Conservation (phyloP, 2,329 filamentous ascomycete species). For the Berkeleyomyces basicola region DNA sequence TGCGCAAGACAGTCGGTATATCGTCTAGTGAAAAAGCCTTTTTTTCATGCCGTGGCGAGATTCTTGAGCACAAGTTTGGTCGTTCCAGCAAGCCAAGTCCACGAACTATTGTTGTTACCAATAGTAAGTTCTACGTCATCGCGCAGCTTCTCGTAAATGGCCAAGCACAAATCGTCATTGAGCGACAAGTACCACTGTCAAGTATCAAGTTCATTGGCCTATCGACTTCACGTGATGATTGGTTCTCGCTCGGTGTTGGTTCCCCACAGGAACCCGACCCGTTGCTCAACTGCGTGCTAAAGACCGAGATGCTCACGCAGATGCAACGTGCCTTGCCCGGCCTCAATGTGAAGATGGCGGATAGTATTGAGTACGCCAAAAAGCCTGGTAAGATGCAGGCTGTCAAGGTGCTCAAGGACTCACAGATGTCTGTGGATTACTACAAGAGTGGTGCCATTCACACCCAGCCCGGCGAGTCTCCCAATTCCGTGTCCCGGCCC, state of each 20-base stretch:
- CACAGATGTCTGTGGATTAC: slow-evolving; percentile 55
- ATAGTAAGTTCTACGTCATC: slow-evolving; percentile 75
- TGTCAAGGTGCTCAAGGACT: slow-evolving; percentile 84
- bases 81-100: slow-evolving; percentile 88
- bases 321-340: slow-evolving; percentile 66
- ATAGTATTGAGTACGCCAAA: slow-evolving; percentile 87
- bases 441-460: slow-evolving; percentile 94
- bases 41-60: slow-evolving; percentile 83
- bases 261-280: slow-evolving; percentile 84
- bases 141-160: slow-evolving; percentile 69
- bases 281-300: slow-evolving; percentile 83
- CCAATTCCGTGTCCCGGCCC: slow-evolving; percentile 65
- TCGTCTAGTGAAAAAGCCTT: slow-evolving; percentile 55
- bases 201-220: slow-evolving; percentile 75
- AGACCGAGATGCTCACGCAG: slow-evolving; percentile 94
- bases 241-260: slow-evolving; percentile 87
- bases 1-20: slow-evolving; percentile 59
- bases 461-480: slow-evolving; percentile 66
- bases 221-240: slow-evolving; percentile 78
- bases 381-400: slow-evolving; percentile 84
- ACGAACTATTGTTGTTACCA: slow-evolving; percentile 69
- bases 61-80: slow-evolving; percentile 87
- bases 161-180: slow-evolving; percentile 63
- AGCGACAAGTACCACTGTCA: slow-evolving; percentile 67
- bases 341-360: slow-evolving; percentile 66